phyloP scores from a whole-genome alignment of 345 rosid species.

The Eucalyptus sp. region DNA sequence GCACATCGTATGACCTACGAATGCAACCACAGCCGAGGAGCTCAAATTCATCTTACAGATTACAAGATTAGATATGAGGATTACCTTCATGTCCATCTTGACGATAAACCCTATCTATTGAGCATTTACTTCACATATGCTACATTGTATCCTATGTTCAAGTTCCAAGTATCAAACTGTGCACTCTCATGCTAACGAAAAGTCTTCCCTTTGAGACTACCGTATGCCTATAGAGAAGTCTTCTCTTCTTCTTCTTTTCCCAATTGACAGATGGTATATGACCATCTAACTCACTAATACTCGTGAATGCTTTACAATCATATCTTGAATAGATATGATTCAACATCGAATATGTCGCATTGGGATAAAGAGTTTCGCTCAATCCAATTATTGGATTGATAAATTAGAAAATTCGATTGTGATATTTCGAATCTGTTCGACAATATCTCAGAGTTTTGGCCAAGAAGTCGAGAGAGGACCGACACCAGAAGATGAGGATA shows the following conservation, averaged over 20 bases:
- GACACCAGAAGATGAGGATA: background rate
- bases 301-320: background rate
- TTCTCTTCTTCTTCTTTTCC: background rate
- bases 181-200: background rate
- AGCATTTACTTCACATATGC: background rate
- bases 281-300: background rate
- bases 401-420: background rate
- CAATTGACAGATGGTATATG: background rate
- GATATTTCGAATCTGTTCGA: background rate
- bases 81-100: background rate
- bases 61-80: background rate
- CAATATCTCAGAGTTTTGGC: background rate
- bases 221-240: background rate
- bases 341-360: background rate
- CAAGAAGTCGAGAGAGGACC: background rate
- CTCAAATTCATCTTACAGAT: background rate
- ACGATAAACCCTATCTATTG: background rate
- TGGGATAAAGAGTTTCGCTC: background rate
- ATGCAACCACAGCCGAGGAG: background rate
- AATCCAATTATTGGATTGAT: background rate
- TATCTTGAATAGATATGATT: background rate
- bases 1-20: background rate
- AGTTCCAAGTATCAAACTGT: background rate
- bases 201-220: background rate
- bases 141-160: background rate